A percentile compares a stretch with the other conserved stretches of the same genome.
Evolutionary conservation across 2,329 filamentous ascomycete species (phyloP).

Genomic region (Tolypocladium inflatum): DNA sequence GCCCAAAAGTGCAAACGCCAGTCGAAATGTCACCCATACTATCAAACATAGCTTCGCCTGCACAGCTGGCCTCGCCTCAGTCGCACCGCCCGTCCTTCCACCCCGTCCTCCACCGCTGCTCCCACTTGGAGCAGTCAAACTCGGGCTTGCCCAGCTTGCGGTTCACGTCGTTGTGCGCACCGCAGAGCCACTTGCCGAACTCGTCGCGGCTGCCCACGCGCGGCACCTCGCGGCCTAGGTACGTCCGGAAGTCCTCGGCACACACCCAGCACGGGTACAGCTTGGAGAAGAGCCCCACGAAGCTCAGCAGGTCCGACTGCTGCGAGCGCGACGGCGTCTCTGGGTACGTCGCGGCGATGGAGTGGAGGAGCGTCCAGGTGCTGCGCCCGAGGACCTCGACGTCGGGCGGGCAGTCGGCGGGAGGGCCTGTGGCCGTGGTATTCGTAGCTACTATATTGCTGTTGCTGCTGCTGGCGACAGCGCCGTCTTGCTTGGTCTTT

Average conservation of each 20-base stretch:
- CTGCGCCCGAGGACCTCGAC: constrained; percentile 78
- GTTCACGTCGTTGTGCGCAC: constrained; percentile 82
- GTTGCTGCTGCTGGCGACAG: constrained; percentile 6
- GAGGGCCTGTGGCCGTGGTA: constrained; percentile 26
- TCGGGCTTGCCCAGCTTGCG: constrained; percentile 78
- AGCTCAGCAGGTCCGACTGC: constrained; percentile 67
- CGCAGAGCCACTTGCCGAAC: constrained; percentile 75
- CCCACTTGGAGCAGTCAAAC: constrained; percentile 87
- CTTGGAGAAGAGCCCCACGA: constrained; percentile 72
- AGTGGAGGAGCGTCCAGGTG: constrained; percentile 90
- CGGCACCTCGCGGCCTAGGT: constrained; percentile 66
- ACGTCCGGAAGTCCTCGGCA: constrained; percentile 80
- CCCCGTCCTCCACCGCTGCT: constrained; percentile 89
- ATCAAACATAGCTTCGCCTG: background rate
- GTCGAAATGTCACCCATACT: background rate
- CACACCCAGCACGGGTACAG: constrained; percentile 95
- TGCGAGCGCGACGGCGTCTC: constrained; percentile 54
- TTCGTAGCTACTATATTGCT: constrained; percentile 14
- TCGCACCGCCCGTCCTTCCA: constrained; percentile 64
- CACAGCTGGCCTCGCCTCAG: constrained; percentile 16
- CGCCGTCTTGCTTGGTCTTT: constrained; percentile 11
- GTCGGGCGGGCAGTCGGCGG: constrained; percentile 76
- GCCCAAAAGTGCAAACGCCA: background rate
- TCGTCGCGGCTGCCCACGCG: constrained; percentile 49
- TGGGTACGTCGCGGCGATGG: constrained; percentile 82